Evolutionary conservation across 192 early-diverging fungal species (phyloP).

Genomic region (Coemansia sp.): DNA sequence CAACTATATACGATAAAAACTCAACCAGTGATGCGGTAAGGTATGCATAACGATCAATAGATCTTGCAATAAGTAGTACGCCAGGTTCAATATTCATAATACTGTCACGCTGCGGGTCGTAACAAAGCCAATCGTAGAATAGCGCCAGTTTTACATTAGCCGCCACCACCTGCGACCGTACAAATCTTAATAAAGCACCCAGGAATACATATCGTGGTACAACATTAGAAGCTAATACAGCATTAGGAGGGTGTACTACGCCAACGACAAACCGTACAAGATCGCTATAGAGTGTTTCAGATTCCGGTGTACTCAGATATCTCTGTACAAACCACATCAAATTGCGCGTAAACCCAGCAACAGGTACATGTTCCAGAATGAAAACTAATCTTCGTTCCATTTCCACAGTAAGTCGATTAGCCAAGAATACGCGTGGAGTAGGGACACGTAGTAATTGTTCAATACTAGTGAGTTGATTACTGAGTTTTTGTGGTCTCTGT

Average conservation of each 20-base stretch:
- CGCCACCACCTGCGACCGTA: constrained; percentile 61
- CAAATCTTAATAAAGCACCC: constrained; percentile 57
- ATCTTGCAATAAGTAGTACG: constrained; percentile 70
- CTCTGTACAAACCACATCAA: constrained; percentile 66
- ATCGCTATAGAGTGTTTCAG: constrained; percentile 63
- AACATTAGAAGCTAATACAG: constrained; percentile 65
- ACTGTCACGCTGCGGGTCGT: constrained; percentile 60
- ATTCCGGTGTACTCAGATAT: constrained; percentile 59
- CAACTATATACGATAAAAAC: constrained; percentile 60
- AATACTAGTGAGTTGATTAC: constrained; percentile 60
- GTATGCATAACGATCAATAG: constrained; percentile 62
- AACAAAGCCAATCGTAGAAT: constrained; percentile 80
- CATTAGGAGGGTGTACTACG: constrained; percentile 72
- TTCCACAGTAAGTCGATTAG: constrained; percentile 62
- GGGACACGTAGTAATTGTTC: constrained; percentile 59
- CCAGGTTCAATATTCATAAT: constrained; percentile 77
- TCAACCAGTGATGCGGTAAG: constrained; percentile 69
- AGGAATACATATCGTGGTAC: constrained; percentile 73
- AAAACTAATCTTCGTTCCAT: constrained; percentile 67
- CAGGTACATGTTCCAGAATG: constrained; percentile 63
- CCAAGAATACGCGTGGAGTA: constrained; percentile 62
- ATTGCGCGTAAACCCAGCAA: constrained; percentile 57
- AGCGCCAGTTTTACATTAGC: constrained; percentile 71
- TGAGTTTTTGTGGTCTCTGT: constrained; percentile 54
- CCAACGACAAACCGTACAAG: constrained; percentile 73